Conservation (phyloP, 768 basidiomycete species). For the Lactarius akahatsu region DNA sequence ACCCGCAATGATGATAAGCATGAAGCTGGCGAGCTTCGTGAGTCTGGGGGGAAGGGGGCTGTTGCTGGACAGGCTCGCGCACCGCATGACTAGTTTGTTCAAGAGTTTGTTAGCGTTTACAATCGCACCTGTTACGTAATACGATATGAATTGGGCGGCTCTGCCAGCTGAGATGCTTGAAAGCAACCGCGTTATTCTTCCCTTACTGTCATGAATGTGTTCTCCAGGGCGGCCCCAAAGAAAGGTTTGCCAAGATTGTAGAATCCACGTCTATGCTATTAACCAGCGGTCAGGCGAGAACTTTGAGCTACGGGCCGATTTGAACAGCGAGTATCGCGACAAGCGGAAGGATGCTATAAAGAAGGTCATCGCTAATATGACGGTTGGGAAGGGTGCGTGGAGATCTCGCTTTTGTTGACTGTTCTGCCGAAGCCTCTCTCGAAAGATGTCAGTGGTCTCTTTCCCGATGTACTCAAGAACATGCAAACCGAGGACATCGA, state of each 20-base stretch:
- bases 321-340: constrained; percentile 95
- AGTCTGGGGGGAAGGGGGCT: constrained; percentile 52
- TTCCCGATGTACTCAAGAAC: constrained; percentile 98
- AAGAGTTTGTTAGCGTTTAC: too few relatives aligned
- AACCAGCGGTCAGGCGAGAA: constrained; percentile 68
- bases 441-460: constrained; percentile 86
- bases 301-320: constrained; percentile 93
- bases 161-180: neutral
- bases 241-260: constrained; percentile 26
- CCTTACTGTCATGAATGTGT: constrained; percentile 25
- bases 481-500: constrained; percentile 99
- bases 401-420: neutral
- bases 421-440: neutral
- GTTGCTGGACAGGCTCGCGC: constrained; percentile 42
- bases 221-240: constrained; percentile 32
- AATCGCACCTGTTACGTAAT: neutral
- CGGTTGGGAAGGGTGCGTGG: constrained; percentile 90
- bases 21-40: constrained; percentile 57
- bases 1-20: constrained; percentile 49
- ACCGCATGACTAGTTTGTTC: constrained; percentile 39
- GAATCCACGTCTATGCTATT: neutral
- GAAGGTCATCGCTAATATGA: constrained; percentile 96
- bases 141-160: neutral
- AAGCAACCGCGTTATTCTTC: neutral
- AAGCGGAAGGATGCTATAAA: constrained; percentile 99